A percentile compares a stretch with the other conserved stretches of the same genome.
phyloP scores from a whole-genome alignment of 495 filamentous ascomycete genomes.

The Letharia columbiana region DNA sequence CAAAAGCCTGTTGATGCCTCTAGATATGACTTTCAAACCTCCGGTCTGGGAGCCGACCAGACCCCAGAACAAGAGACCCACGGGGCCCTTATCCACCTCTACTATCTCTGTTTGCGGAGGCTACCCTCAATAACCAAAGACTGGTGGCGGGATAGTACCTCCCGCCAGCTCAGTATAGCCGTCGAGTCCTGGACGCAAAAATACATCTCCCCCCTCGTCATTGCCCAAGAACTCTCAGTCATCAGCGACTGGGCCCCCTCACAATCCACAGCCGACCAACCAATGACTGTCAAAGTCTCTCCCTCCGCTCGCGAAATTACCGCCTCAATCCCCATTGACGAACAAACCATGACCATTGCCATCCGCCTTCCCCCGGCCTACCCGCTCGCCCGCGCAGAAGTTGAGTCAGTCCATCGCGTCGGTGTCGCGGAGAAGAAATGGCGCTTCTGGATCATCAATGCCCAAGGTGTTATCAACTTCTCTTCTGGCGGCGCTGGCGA shows the following conservation, averaged over 20 bases:
- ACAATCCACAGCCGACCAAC: slow-evolving; percentile 55
- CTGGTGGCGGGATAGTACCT: slow-evolving; percentile 76
- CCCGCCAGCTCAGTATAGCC: slow-evolving; percentile 64
- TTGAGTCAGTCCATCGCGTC: slow-evolving; percentile 69
- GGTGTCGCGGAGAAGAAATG: slow-evolving; percentile 84
- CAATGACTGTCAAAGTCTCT: slow-evolving; percentile 63
- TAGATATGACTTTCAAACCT: slow-evolving; percentile 58
- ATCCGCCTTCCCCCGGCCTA: slow-evolving; percentile 73
- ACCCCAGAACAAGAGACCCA: slow-evolving; percentile 59
- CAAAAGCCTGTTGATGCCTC: slow-evolving; percentile 62
- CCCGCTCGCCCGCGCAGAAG: slow-evolving; percentile 68
- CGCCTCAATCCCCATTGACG: slow-evolving; percentile 79
- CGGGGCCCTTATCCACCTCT: slow-evolving; percentile 78
- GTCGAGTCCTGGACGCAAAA: slow-evolving; percentile 76
- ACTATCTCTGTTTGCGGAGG: slow-evolving; percentile 69
- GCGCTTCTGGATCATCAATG: slow-evolving; percentile 72
- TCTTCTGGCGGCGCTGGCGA: slow-evolving; percentile 42
- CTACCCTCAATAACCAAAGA: slow-evolving; percentile 66
- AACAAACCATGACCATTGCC: slow-evolving; percentile 67
- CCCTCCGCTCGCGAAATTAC: slow-evolving; percentile 62
- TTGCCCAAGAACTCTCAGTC: slow-evolving; percentile 58
- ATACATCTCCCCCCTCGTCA: slow-evolving; percentile 74
- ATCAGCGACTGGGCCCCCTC: slow-evolving; percentile 61
- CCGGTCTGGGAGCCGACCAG: slow-evolving; percentile 51
- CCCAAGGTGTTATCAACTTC: slow-evolving; percentile 90